Conservation (phyloP, 192 early-diverging fungal species). For the Glomus cerebriforme region DNA sequence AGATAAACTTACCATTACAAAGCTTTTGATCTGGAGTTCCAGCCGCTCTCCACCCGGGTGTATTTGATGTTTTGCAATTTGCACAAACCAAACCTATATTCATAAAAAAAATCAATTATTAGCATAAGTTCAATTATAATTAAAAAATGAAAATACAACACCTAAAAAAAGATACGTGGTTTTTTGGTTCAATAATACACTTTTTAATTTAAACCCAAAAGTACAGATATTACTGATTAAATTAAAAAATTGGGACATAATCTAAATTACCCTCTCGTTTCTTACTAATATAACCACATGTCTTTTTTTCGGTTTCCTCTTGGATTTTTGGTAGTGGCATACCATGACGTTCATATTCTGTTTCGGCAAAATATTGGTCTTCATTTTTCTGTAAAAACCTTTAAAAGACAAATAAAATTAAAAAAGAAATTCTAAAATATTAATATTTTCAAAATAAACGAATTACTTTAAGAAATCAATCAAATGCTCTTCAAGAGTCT, state of each 20-base stretch:
- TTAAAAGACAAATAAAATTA: background rate
- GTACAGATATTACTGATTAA: background rate
- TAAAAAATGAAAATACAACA: background rate
- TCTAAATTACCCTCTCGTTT: constrained; percentile 8
- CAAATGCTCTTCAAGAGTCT: constrained; percentile 7
- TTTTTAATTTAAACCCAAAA: background rate
- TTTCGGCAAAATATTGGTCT: constrained; percentile 13
- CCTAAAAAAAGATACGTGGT: background rate
- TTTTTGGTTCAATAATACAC: background rate
- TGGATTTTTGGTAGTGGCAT: background rate
- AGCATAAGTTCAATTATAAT: no score
- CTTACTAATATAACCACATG: constrained; percentile 9
- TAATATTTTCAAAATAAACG: background rate
- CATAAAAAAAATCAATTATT: background rate
- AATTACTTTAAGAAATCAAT: constrained; percentile 19
- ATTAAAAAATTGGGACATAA: no score
- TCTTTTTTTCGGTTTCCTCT: constrained; percentile 9
- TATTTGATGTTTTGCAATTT: constrained; percentile 30
- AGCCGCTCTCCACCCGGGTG: constrained; percentile 35
- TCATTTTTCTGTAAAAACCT: constrained; percentile 19
- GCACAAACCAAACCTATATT: constrained; percentile 25
- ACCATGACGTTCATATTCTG: constrained; percentile 20
- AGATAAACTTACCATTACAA: constrained; percentile 31
- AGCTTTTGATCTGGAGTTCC: constrained; percentile 36
- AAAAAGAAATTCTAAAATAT: background rate